Evolutionary conservation across 169 alveolate genomes (phyloP), one percentile per base, ranked within the genome.

Genomic region (Plasmodium falciparum): DNA sequence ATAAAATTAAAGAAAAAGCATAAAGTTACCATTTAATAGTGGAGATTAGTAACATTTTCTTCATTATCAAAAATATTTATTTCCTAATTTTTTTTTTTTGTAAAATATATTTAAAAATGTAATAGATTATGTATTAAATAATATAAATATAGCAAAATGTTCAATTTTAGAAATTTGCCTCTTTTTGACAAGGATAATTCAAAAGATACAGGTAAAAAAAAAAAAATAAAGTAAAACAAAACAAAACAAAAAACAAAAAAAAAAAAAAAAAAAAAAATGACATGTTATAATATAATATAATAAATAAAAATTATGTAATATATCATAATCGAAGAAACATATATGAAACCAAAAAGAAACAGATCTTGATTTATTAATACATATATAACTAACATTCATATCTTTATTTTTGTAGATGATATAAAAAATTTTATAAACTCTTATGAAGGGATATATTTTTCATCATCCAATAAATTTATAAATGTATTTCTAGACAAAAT

Each of bases 401-500:
- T 75, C 2, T 75, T 22, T 67, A 24, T 22, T 66, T 43, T 29
- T 47, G n/a, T 73, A 78, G 89, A 65, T 24, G 89, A 67, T 50
- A 59, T 78, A 78, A 67, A 78, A 52, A 65, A 49, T 13, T 78
- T 78, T 45, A 7, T 78, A 24, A 78, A 78, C 47, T 66, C 71
- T 56, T 47, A 78, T 26, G 89, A 78, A 78, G 89, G 89, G 11
- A 78, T 66, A 65, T 65, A 50, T 24, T 78, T 78, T 65, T 78
- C 78, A 29, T 47, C 62, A 17, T 56, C 66, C 17, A 78, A 78
- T 59, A 78, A 78, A 33, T 78, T 78, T 59, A 78, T 78, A 52
- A 78, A 78, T 70, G 76, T 78, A 50, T 78, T 78, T 78, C 70
- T 78, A 26, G 89, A 78, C 72, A 78, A 78, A 58, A 11, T 78